A percentile compares a stretch with the other conserved stretches of the same genome.
Evolutionary conservation across 2,329 filamentous ascomycete species (phyloP).

Genomic region (Albophoma yamanashiensis): DNA sequence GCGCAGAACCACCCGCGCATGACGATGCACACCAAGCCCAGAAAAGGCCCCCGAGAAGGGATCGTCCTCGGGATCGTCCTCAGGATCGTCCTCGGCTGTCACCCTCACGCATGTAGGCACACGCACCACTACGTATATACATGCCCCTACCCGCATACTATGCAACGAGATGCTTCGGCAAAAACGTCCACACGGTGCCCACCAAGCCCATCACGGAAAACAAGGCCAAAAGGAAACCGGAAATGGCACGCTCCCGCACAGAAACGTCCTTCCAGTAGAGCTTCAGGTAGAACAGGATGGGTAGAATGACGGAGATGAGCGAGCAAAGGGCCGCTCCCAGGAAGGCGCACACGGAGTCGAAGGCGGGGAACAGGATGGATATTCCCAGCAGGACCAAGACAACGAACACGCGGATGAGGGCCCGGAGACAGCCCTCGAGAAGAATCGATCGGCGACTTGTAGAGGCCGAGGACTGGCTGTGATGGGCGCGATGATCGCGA

Average conservation of each 20-base stretch:
- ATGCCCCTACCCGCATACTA: constrained; percentile 9
- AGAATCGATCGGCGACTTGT: constrained; percentile 27
- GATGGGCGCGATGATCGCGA: constrained; percentile 20
- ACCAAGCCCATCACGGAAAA: constrained; percentile 61
- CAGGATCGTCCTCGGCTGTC: neutral
- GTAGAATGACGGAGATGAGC: constrained; percentile 85
- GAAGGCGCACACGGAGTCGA: constrained; percentile 85
- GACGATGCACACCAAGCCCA: neutral
- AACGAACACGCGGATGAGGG: constrained; percentile 53
- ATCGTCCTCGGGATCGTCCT: neutral
- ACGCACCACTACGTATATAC: no score
- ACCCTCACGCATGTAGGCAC: neutral
- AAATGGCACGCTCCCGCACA: constrained; percentile 49
- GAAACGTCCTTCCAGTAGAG: constrained; percentile 69
- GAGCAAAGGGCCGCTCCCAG: constrained; percentile 87
- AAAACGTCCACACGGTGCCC: constrained; percentile 79
- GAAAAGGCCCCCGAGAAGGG: neutral
- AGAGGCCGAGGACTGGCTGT: constrained; percentile 23
- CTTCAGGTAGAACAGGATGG: constrained; percentile 80
- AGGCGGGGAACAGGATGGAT: constrained; percentile 59
- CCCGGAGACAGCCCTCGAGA: constrained; percentile 36
- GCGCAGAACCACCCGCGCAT: neutral
- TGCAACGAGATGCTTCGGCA: constrained; percentile 65
- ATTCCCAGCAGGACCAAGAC: constrained; percentile 66
- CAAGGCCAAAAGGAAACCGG: constrained; percentile 58